Evolutionary conservation across 2,329 filamentous ascomycete genomes (phyloP).

Genomic region (Penicillium sp.): DNA sequence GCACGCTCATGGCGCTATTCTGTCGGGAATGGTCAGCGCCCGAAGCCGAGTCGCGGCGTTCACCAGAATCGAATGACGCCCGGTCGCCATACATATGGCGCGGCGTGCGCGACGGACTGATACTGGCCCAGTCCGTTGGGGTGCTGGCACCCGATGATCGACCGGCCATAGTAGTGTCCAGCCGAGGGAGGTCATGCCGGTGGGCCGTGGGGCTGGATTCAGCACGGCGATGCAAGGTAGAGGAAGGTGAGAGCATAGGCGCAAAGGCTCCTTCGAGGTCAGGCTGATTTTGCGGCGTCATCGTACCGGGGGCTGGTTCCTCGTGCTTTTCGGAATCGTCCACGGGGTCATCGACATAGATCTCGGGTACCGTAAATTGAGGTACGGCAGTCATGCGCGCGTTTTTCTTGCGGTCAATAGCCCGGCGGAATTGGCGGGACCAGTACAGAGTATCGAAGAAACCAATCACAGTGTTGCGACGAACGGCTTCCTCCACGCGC

Average conservation of each 20-base stretch:
- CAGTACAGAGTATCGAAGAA: constrained; percentile 96
- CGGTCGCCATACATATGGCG: constrained; percentile 31
- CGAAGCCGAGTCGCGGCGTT: constrained; percentile 17
- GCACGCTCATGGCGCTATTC: constrained; percentile 69
- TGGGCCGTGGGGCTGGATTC: constrained; percentile 28
- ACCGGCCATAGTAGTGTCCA: constrained; percentile 43
- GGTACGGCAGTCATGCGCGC: constrained; percentile 77
- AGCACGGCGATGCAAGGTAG: constrained; percentile 23
- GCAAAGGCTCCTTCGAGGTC: constrained; percentile 18
- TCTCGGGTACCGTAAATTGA: constrained; percentile 81
- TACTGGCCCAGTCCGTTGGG: constrained; percentile 52
- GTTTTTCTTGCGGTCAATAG: constrained; percentile 69
- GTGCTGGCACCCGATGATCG: constrained; percentile 36
- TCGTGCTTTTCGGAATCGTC: constrained; percentile 29
- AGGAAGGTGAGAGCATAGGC: constrained; percentile 36
- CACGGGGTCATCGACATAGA: constrained; percentile 80
- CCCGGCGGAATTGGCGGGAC: constrained; percentile 76
- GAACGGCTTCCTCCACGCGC: constrained; percentile 91
- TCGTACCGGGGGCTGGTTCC: constrained; percentile 14
- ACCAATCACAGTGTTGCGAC: constrained; percentile 82
- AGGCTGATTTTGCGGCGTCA: constrained; percentile 23
- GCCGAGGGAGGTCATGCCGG: constrained; percentile 48
- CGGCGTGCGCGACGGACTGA: constrained; percentile 49
- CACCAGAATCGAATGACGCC: constrained; percentile 31
- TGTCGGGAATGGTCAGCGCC: constrained; percentile 54